A percentile compares a stretch with the other conserved stretches of the same genome.
Conservation (phyloP, 176 grass and related monocot species). For the Oropetium thomaeum region DNA sequence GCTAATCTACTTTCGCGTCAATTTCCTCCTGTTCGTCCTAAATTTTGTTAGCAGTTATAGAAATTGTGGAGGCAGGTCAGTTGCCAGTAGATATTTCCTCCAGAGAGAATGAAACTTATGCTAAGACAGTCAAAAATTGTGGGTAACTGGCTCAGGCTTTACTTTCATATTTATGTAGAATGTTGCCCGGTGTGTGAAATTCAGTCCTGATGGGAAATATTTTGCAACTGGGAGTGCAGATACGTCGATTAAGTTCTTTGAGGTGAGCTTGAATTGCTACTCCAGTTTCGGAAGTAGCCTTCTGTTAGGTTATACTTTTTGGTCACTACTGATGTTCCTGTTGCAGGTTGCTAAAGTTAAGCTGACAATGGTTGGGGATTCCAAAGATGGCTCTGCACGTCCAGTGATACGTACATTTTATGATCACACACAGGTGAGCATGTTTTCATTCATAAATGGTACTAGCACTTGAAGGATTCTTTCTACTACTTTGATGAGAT, state of each 20-base stretch:
- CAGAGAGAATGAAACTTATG: background rate
- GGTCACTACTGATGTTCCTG: background rate
- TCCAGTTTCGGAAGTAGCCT: background rate
- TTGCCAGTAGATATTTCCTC: background rate
- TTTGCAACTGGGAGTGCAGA: constrained; percentile 92
- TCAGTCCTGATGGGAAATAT: constrained; percentile 82
- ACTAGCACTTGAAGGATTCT: background rate
- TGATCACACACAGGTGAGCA: constrained; percentile 76
- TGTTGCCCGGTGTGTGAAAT: constrained; percentile 75
- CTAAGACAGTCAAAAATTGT: background rate
- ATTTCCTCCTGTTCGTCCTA: background rate
- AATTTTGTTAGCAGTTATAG: background rate
- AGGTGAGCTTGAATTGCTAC: constrained; percentile 45
- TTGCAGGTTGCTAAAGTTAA: constrained; percentile 86
- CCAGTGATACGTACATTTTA: constrained; percentile 90
- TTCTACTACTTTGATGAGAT: constrained; percentile 11
- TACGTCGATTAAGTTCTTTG: constrained; percentile 90
- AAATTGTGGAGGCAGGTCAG: background rate
- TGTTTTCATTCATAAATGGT: background rate
- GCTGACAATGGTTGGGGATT: constrained; percentile 74
- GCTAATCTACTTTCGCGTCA: background rate
- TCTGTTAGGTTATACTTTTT: constrained; percentile 24
- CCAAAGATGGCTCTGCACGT: constrained; percentile 67
- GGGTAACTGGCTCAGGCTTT: constrained; percentile 1
- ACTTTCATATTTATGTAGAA: constrained; percentile 59